Evolutionary conservation across 2,329 filamentous ascomycete genomes (phyloP).

Genomic region (Cercospora sp.): DNA sequence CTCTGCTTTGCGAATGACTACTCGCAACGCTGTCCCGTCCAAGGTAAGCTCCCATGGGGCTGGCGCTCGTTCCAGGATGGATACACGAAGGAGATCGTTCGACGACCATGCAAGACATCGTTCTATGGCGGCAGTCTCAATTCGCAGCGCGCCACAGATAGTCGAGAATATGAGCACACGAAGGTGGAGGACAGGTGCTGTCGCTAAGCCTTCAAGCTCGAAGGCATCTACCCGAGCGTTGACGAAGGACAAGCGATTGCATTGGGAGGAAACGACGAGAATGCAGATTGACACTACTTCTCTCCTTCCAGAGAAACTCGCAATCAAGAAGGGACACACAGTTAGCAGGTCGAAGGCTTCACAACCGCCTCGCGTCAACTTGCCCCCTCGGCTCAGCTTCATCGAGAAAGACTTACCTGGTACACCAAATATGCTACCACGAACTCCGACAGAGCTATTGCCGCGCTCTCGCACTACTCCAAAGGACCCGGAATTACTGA

Average conservation of each 20-base stretch:
- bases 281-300: conserved; percentile 38
- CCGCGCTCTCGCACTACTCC: background rate
- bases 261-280: conserved; percentile 36
- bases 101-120: background rate
- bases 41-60: background rate
- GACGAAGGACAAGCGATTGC: conserved; percentile 17
- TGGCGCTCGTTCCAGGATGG: background rate
- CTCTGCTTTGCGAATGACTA: background rate
- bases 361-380: conserved; percentile 24
- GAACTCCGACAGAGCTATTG: conserved; percentile 30
- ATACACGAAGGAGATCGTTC: background rate
- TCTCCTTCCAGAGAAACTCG: conserved; percentile 27
- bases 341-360: conserved; percentile 13
- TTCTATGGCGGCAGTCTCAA: background rate
- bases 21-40: background rate
- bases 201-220: conserved; percentile 17
- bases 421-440: conserved; percentile 28
- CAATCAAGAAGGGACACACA: conserved; percentile 13
- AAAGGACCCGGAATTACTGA: background rate
- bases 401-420: conserved; percentile 30
- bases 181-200: conserved; percentile 3
- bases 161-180: conserved; percentile 10
- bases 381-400: conserved; percentile 31
- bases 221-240: background rate
- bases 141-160: conserved; percentile 2